Base-by-base conservation (phyloP, 805 yeast genomes). In the Zygosaccharomyces rouxii region DNA sequence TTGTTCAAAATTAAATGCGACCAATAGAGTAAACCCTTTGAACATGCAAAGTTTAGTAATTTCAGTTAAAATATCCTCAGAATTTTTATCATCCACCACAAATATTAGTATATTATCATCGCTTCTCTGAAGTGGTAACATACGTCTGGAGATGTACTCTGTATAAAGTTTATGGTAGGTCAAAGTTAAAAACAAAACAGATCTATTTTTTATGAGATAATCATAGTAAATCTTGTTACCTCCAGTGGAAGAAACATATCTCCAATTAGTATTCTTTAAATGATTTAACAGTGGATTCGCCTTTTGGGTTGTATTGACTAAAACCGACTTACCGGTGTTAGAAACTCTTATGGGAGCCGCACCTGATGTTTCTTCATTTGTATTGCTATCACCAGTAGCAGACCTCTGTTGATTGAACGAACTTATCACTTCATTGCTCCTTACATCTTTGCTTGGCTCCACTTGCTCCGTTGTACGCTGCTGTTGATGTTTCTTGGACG, bases 141-240 rank as follows among this genome's bases (percentile, higher is more conserved):
- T 72, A 50, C 84, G 71, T 52, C 78, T 78, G 66, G 78, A 76
- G 3, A 86, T 74, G 56, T 86, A 86, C 55, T 85, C 92, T 0
- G 90, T 89, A 54, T 83, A 84, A 35, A 86, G 68, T 62, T 84
- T 85, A 60, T 84, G 89, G 61, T 86, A 86, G 44, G 83, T 82
- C 42, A 86, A 63, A 1, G 88, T 80, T 3, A 86, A 70, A 54
- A 85, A 84, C 0, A 86, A 56, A 1, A 84, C 76, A 48, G 62
- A 79, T 64, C 63, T 76, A 66, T 26, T 81, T 70, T 77, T 81
- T 13, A 86, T 75, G 42, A 82, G 72, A 63, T 86, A 86, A 60
- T 86, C 95, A 56, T 71, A 85, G 59, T 66, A 75, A 55, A 68
- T 73, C 51, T 74, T 66, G 14, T 66, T 67, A 5, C 74, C 71